Evolutionary conservation across 768 basidiomycete species (phyloP), one percentile per base, ranked within the genome.

Genomic region (Austroboletus eburneus): DNA sequence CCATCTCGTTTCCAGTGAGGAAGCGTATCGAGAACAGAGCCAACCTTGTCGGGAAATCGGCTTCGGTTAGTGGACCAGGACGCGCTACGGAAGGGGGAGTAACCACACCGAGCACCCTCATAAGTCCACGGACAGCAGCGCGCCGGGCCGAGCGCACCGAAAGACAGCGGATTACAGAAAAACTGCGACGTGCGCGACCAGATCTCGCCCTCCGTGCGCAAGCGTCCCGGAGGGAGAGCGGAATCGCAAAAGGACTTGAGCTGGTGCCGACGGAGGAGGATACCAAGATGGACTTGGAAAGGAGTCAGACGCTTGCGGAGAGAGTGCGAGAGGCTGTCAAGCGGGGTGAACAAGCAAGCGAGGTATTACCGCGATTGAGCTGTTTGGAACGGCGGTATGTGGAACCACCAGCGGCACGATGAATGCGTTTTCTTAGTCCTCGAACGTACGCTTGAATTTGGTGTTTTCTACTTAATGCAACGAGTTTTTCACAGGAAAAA

Each of bases 111-210:
- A 29, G 27, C 27, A 27, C 27, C 27, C 43, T 25, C n/a, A 25
- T 49, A 4, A 59, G 52, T 18, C 50, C 62, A 35, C 56, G 52
- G 38, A 60, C 45, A 3, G 57, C 47, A 21, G 49, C 49, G 30
- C 57, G 58, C 14, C 56, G 53, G 13, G 48, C 51, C 0, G 47
- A 49, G 35, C 58, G 56, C 2, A 58, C 56, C 3, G 48, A 61
- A 36, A 52, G 61, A 32, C 51, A 47, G 20, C 50, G 43, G 27
- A 60, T 58, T 33, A 71, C 71, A 1, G 71, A 75, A 30, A 71
- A 69, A 27, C 61, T 80, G 14, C 68, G 71, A 4, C 57, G 54
- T 13, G 75, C 74, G 10, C 69, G 72, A 22, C 79, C 78, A 3
- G 69, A 74, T 43, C 65, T 71, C 8, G 17, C 17, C 30, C 9